A percentile compares a stretch with the other conserved stretches of the same genome.
Evolutionary conservation across 2,329 filamentous ascomycete species (phyloP).

Genomic region (Hansfordia pulvinata): DNA sequence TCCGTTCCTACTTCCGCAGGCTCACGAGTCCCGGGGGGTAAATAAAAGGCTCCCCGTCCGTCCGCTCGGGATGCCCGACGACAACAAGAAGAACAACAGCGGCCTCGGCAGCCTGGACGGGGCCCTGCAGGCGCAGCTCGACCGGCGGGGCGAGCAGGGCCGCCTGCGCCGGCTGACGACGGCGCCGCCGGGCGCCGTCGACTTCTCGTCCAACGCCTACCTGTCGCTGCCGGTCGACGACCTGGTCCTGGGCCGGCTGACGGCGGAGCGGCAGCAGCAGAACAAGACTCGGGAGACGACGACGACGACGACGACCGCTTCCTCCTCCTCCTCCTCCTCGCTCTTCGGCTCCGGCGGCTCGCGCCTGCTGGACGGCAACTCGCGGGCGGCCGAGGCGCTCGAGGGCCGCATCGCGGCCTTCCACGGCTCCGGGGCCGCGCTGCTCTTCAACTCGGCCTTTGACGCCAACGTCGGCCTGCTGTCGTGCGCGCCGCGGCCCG

Average conservation of each 20-base stretch:
- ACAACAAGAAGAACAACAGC: not conserved
- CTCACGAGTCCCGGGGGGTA: slow-evolving; percentile 1
- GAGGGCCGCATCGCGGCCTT: slow-evolving; percentile 50
- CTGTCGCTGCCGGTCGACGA: slow-evolving; percentile 72
- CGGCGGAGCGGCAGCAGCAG: slow-evolving; percentile 13
- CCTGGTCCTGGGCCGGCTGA: too few relatives aligned
- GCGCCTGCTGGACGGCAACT: slow-evolving; percentile 38
- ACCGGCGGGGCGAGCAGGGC: slow-evolving; percentile 13
- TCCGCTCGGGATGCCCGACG: slow-evolving; percentile 5
- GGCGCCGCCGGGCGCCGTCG: slow-evolving; percentile 53
- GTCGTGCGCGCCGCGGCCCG: slow-evolving; percentile 32
- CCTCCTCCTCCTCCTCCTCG: slow-evolving; percentile 5
- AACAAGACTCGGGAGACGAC: slow-evolving; percentile 1
- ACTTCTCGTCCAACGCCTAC: slow-evolving; percentile 70
- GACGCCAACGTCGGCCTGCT: slow-evolving; percentile 39
- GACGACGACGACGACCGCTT: not conserved
- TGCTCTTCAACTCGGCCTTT: slow-evolving; percentile 47
- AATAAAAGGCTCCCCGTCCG: not conserved
- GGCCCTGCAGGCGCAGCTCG: slow-evolving; percentile 9
- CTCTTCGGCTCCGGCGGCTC: slow-evolving; percentile 37
- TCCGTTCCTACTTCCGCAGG: too few relatives aligned
- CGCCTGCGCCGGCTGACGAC: slow-evolving; percentile 33
- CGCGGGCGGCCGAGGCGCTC: slow-evolving; percentile 24
- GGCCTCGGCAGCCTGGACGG: slow-evolving; percentile 6
- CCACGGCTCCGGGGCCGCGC: slow-evolving; percentile 39